Evolutionary conservation across 768 basidiomycete genomes (phyloP).

Genomic region (Mycena rosella): DNA sequence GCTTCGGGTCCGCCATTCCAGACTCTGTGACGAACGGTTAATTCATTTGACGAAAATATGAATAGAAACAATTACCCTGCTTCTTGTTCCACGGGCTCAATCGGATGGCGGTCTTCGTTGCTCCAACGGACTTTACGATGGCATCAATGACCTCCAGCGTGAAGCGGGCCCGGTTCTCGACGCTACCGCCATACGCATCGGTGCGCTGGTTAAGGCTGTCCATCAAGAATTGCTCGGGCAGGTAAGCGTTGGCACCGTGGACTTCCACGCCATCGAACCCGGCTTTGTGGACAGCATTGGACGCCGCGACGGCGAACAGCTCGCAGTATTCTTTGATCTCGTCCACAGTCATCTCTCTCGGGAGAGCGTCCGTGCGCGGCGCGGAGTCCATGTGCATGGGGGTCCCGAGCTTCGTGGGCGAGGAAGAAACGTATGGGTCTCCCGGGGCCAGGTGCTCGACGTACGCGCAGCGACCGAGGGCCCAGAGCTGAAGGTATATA

Average conservation of each 20-base stretch:
- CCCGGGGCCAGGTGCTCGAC: conserved; percentile 51
- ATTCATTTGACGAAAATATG: not conserved
- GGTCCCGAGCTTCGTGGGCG: conserved; percentile 48
- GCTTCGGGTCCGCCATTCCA: conserved; percentile 20
- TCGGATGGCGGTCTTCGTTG: conserved; percentile 65
- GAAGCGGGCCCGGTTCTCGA: conserved; percentile 72
- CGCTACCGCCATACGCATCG: conserved; percentile 77
- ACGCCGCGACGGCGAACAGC: conserved; percentile 66
- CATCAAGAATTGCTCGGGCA: conserved; percentile 75
- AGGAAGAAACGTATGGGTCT: conserved; percentile 47
- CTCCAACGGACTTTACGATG: conserved; percentile 65
- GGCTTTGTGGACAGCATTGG: conserved; percentile 65
- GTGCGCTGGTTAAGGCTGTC: conserved; percentile 65
- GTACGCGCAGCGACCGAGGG: conserved; percentile 60
- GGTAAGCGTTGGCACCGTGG: conserved; percentile 60
- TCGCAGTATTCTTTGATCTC: conserved; percentile 65
- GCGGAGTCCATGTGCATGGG: conserved; percentile 26
- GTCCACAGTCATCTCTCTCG: conserved; percentile 57
- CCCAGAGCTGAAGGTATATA: conserved; percentile 71
- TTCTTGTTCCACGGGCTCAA: conserved; percentile 67
- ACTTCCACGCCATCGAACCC: conserved; percentile 77
- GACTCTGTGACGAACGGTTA: not conserved
- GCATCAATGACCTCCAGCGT: conserved; percentile 57
- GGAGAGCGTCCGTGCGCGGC: conserved; percentile 39
- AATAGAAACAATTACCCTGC: conserved; percentile 41